Conservation (phyloP, 2,329 filamentous ascomycete species). For the Pseudocercospora cruenta region DNA sequence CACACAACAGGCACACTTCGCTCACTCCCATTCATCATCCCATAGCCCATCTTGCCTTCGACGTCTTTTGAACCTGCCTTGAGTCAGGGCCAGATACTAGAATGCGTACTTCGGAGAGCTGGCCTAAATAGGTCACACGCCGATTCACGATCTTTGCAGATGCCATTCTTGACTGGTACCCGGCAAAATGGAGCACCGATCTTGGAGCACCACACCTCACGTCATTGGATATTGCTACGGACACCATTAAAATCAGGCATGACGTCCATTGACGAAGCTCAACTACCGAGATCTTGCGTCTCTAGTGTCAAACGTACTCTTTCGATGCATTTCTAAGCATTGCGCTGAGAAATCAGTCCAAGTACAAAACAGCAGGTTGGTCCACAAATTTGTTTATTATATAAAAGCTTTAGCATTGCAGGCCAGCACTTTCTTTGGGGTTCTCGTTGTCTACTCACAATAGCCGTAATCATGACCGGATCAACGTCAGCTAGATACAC, state of each 20-base stretch:
- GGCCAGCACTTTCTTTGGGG: background rate
- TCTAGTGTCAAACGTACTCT: background rate
- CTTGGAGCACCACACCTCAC: background rate
- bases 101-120: background rate
- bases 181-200: background rate
- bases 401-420: background rate
- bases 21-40: background rate
- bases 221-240: background rate
- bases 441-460: background rate
- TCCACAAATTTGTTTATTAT: background rate
- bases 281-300: conserved; percentile 1
- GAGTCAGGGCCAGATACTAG: background rate
- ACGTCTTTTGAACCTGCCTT: background rate
- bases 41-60: too few relatives aligned
- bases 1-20: background rate
- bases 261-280: background rate
- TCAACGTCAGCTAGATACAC: conserved; percentile 44
- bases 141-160: background rate
- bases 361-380: background rate
- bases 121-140: background rate
- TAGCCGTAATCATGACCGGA: background rate
- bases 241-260: background rate
- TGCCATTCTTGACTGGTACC: background rate
- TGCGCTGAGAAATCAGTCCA: background rate
- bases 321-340: conserved; percentile 8